Conservation (phyloP, 139 green algal species). For the Chlorella sp. region DNA sequence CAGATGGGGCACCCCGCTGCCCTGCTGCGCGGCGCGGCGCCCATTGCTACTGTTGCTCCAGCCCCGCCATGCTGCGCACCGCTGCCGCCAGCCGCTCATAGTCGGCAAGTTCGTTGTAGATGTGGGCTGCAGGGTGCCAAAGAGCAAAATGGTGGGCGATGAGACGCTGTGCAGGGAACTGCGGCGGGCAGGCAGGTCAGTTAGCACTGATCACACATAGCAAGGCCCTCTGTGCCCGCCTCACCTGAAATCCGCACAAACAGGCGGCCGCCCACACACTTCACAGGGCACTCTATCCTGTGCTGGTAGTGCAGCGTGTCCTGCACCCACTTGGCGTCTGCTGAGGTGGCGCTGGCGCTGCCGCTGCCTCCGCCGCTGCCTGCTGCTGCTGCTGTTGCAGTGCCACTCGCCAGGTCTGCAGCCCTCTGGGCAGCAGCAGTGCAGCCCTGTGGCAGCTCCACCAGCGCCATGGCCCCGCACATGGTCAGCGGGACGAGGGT, state of each 20-base stretch:
- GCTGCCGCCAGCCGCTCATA: slow-evolving; percentile 58
- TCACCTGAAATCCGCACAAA: slow-evolving; percentile 67
- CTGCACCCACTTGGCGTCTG: slow-evolving; percentile 74
- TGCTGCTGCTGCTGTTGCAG: background rate
- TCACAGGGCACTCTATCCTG: slow-evolving; percentile 72
- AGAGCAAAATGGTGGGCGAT: too few relatives aligned
- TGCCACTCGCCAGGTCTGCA: background rate
- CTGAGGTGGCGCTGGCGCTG: slow-evolving; percentile 50
- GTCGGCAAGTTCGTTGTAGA: slow-evolving; percentile 74
- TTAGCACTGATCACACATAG: too few relatives aligned
- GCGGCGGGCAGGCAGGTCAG: too few relatives aligned
- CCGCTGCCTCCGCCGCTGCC: background rate
- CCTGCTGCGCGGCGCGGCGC: too few relatives aligned
- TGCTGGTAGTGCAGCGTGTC: slow-evolving; percentile 62
- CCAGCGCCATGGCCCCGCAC: slow-evolving; percentile 31
- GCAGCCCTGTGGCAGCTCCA: slow-evolving; percentile 1
- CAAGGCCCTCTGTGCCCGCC: too few relatives aligned
- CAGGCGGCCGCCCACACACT: slow-evolving; percentile 62
- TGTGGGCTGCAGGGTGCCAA: slow-evolving; percentile 10
- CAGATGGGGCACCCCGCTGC: too few relatives aligned
- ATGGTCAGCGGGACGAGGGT: slow-evolving; percentile 14
- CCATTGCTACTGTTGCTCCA: background rate
- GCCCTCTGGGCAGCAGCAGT: background rate
- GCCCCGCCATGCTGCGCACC: slow-evolving; percentile 31
- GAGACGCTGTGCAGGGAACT: too few relatives aligned